Base-by-base conservation (phyloP, 2,329 filamentous ascomycete species). In the Pseudodiploospora longispora region DNA sequence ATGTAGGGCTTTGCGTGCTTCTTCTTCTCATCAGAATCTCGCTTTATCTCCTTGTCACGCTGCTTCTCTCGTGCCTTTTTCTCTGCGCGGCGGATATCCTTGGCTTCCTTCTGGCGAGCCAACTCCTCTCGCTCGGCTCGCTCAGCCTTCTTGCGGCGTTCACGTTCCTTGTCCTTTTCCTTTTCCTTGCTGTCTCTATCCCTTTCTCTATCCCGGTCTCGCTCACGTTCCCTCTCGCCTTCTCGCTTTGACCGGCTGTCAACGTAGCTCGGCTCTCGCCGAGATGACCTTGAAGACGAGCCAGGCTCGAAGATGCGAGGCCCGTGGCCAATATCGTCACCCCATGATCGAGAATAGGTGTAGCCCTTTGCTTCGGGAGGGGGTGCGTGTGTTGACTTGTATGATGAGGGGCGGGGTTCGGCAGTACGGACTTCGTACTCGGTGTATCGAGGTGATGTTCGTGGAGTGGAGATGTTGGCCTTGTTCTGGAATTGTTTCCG, bases 401-500 rank as follows among this genome's bases (percentile, higher is more conserved):
- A 72, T 2, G 67, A 59, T 8, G 64, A 59, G 5, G 69, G 43
- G 42, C 69, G 63, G 35, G 72, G 73, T 43, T 78, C 74, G 10
- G 73, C 68, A 3, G 72, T 74, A 49, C 68, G 67, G 36, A 80
- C 64, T 38, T 79, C 69, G 56, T 69, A 59, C 53, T 72, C 56
- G 57, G 54, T 50, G 31, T 50, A 50, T 42, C 57, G 57, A 28
- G 59, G 44, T 9, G 72, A 60, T 19, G 68, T 61, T 36, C 69
- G 68, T n/a, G 70, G 61, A 6, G 66, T 66, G 1, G 73, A 68
- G 4, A 64, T 61, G 46, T 69, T 69, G 48, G 66, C 55, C 55
- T 70, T 67, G 51, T 61, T 61, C 55, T 68, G 55, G 50, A 68
- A 57, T 53, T 76, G 66, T 63, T 77, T 79, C 59, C 76, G 76